Base-by-base conservation (phyloP, 2,329 filamentous ascomycete genomes). In the Diaporthe citriasiana region DNA sequence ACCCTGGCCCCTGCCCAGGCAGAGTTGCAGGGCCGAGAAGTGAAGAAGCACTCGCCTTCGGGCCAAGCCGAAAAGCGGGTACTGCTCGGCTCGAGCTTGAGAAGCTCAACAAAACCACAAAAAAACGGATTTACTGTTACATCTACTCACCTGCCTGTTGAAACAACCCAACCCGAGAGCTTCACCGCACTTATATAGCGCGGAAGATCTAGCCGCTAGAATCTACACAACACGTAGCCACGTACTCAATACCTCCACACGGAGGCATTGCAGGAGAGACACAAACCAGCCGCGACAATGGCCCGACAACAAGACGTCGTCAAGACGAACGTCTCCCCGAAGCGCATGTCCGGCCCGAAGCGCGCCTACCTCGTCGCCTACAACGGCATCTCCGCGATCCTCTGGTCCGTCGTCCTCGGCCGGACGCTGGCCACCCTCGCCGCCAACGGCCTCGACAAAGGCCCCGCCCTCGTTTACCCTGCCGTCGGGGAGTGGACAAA, bases 351-450 rank as follows among this genome's bases (percentile, higher is more conserved):
- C 70, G 66, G 65, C 27, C 30, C 27, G 56, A 76, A 76, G 57
- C 66, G 73, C 30, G 68, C 45, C 59, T 76, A 76, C 59, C 73
- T 76, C 51, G 56, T 76, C 70, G 70, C 59, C 55, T 76, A 76
- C 73, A 76, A 76, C 50, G 73, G 38, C 40, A 12, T 75, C 33
- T 73, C 59, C 27, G 75, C 75, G 15, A 27, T 91, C 30, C 89
- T 96, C 70, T 99, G 97, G 97, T 84, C 89, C 53, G 89, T 90
- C 25, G 92, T 98, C 71, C 90, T 98, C 53, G 89, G 90, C 71
- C 90, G 94, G 75, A 92, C 93, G 3, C 79, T 92, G 35, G 77
- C 83, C 38, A 83, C 91, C 71, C 87, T 93, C 30, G 81, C 87
- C 30, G 78, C 87, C 33, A 82, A 85, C n/a, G 89, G 90, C 12